These are phyloP conservation scores for Coemansia sp. DNA, from an alignment of 192 early-diverging fungal species.

Conservation along the genomic window DNA sequence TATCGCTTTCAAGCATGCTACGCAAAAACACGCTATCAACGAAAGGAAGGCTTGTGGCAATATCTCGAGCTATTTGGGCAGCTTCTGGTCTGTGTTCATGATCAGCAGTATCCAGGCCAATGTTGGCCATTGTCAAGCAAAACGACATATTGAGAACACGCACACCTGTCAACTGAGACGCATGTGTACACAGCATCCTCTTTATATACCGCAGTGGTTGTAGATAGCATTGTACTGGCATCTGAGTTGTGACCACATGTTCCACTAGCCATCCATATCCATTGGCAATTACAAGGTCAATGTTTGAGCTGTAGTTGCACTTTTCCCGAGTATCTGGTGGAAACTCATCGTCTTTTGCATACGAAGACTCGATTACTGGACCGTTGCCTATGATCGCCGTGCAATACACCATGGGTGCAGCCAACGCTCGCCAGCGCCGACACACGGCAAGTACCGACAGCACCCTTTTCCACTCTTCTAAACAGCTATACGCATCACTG, in stretches of 20 bases:
- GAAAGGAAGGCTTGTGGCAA: background rate
- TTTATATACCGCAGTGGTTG: background rate
- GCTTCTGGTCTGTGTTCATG: background rate
- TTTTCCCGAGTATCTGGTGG: background rate
- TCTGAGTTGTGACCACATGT: background rate
- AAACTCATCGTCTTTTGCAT: background rate
- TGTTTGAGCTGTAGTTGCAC: background rate
- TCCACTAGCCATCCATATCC: background rate
- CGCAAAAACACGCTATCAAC: background rate
- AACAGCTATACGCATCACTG: background rate
- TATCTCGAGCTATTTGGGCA: background rate
- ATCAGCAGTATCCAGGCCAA: background rate
- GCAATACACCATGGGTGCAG: background rate
- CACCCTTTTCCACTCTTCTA: background rate
- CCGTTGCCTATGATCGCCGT: slow-evolving; percentile 5
- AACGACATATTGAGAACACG: background rate
- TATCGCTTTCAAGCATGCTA: background rate
- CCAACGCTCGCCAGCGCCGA: slow-evolving; percentile 1
- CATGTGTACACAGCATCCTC: background rate
- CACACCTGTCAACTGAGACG: background rate
- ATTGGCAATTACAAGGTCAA: background rate
- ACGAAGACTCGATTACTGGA: slow-evolving; percentile 1
- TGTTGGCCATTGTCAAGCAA: background rate
- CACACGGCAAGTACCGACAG: slow-evolving; percentile 2
- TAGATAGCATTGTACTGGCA: background rate